Evolutionary conservation across 495 filamentous ascomycete genomes (phyloP), one percentile per base, ranked within the genome.

Genomic region (Apiosordaria backusii): DNA sequence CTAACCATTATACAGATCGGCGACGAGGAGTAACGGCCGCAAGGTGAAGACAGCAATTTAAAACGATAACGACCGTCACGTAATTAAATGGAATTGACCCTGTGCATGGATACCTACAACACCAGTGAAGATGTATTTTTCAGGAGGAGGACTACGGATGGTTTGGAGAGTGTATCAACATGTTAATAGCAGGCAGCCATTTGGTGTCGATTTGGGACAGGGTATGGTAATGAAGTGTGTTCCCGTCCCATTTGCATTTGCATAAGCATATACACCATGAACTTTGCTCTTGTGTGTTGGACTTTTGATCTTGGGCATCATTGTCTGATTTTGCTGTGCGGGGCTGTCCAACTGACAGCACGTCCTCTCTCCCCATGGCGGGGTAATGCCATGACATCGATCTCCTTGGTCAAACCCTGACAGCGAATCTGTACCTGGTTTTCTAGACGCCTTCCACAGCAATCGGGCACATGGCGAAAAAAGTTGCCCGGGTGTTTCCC

Each of bases 21-120:
- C 62, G 94, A 97, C 65, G 92, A 97, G 70, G 92, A 96, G 79
- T 96, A 88, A 84, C 7, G 60, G 54, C 57, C 22, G 52, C 16
- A 26, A 45, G 9, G 23, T 26, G 23, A 13, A 22, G 45, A 10
- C 19, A 18, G 65, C 29, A 59, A 60, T 50, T 40, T n/a, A 61
- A 54, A 63, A 65, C 29, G 35, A 64, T 21, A 68, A 45, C 55
- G 65, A 69, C 35, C 22, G 52, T 61, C 57, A 68, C 50, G 45
- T 25, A 69, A 57, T 45, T 7, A 35, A 26, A 50, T 27, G 58
- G 58, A 21, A 58, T 65, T 64, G 67, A 50, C 61, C 66, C 50
- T 55, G 57, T 24, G 61, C 59, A 74, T 70, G 70, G 70, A 69
- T 72, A 62, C 23, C 40, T 55, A 50, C 58, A 54, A 23, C 18